A percentile compares a stretch with the other conserved stretches of the same genome.
Evolutionary conservation across 192 early-diverging fungal species (phyloP).

Genomic region (Podila horticola): DNA sequence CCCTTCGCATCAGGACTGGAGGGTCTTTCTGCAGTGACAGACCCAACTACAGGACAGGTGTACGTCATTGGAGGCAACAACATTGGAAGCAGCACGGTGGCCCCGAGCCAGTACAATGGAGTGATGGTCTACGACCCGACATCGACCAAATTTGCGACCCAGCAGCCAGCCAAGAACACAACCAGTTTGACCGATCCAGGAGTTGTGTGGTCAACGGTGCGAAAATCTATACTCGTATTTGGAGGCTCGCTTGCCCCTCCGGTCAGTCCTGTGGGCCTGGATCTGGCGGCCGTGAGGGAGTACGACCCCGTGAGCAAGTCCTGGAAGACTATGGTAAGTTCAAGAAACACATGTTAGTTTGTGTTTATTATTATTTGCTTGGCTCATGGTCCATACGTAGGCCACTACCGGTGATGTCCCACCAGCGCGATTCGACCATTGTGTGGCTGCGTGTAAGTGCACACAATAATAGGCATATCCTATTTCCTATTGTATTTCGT

Average conservation of each 20-base stretch:
- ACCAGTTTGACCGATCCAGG: conserved; percentile 16
- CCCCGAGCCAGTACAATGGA: conserved; percentile 13
- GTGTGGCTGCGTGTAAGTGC: conserved; percentile 42
- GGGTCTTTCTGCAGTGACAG: conserved; percentile 13
- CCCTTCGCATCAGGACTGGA: conserved; percentile 6
- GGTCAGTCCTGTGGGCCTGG: not conserved
- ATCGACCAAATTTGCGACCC: not conserved
- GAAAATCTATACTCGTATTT: conserved; percentile 26
- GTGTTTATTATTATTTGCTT: too few species aligned
- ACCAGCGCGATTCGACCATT: conserved; percentile 42
- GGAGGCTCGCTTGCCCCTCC: conserved; percentile 27
- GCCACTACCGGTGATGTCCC: conserved; percentile 31
- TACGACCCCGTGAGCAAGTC: conserved; percentile 11
- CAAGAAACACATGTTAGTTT: too few species aligned
- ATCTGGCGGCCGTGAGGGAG: conserved; percentile 9
- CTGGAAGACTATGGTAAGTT: conserved; percentile 24
- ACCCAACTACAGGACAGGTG: conserved; percentile 21
- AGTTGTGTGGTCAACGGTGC: conserved; percentile 24
- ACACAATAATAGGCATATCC: not conserved
- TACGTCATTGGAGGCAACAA: conserved; percentile 36
- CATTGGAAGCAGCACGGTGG: not conserved
- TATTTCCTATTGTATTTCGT: not conserved
- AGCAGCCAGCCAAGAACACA: not conserved
- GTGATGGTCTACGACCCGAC: conserved; percentile 24
- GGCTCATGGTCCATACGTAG: conserved; percentile 7